Base-by-base conservation (phyloP, 2,329 filamentous ascomycete genomes). In the Fusarium udum region DNA sequence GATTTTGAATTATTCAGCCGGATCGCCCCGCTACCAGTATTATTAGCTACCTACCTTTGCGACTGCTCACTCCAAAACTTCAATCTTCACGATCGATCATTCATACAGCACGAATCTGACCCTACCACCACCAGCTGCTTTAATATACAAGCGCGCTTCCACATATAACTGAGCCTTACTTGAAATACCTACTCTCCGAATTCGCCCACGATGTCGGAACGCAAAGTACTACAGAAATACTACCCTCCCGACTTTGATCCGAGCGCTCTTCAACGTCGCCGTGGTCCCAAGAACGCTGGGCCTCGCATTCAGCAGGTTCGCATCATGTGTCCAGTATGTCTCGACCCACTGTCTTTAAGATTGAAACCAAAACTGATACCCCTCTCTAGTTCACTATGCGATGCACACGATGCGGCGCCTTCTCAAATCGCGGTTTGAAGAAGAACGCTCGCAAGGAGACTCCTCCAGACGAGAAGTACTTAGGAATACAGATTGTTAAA, bases 181-280 rank as follows among this genome's bases (percentile, higher is more conserved):
- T 42, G 15, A 55, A n/a, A 14, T 1, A 22, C 26, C 11, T 10
- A 14, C 10, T 43, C 32, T 22, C 20, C 20, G 8, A 36, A 32
- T 37, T 39, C 57, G 70, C 32, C 79, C 84, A 85, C 76, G 77
- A 96, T 96, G 94, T 95, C 93, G 75, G 94, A 97, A 85, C 91
- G 93, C 78, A 96, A 96, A 84, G 93, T 95, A 55, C 87, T 95
- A 83, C 78, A 81, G 72, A 89, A 90, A 80, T 90, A 89, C 81
- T 91, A 88, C 77, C 89, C 89, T 83, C 93, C 83, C 85, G 94
- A 98, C 82, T 99, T 98, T 83, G 96, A 99, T 83, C 95, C 95
- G 18, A 91, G 91, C 32, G 91, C 93, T 78, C 89, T 98, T 83
- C 87, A 88, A 32, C 91, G 93, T 24, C 91, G 90, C 70, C 90